Evolutionary conservation across 441 rosid genomes (phyloP), one percentile per base, ranked within the genome.

Genomic region (Erodium moschatum): DNA sequence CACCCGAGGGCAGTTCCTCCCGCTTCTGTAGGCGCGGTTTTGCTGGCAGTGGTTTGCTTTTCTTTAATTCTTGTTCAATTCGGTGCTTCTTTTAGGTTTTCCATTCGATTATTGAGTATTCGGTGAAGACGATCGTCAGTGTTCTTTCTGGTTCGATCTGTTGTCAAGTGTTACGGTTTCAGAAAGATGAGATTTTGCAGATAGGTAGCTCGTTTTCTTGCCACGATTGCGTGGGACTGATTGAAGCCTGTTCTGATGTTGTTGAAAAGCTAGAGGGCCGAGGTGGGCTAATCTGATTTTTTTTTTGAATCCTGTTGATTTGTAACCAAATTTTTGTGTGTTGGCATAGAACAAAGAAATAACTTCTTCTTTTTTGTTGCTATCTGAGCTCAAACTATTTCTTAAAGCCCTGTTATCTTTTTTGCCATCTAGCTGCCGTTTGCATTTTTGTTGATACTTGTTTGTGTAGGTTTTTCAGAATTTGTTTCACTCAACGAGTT

Each of bases 141-240:
- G 82, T 76, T 8, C 80, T 89, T 75, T 76, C 84, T 16, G 82
- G 87, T 78, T 91, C 96, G 8, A 68, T 73, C 62, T 60, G 19
- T 29, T 89, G 79, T 69, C 71, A 76, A 54, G 87, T 73, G 40
- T 13, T 80, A 1, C 70, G 67, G 69, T 71, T 75, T 69, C 80
- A 68, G 20, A 79, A 81, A n/a, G 84, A 70, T 56, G 91, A 85
- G 67, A 46, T 70, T 58, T 74, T 91, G 75, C 83, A 65, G 72
- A 69, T 84, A 18, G 96, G 91, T 31, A 84, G 89, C 85, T 80
- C 84, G 38, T 77, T 72, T 75, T 63, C 83, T 11, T 75, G 68
- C 66, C 44, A 15, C 0, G 75, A 82, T 69, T 80, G 82, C 69
- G 68, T 78, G 27, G 87, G 80, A 71, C 69, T 91, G 79, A 69